Base-by-base conservation (phyloP, 768 basidiomycete species). In the Artomyces pyxidatus region DNA sequence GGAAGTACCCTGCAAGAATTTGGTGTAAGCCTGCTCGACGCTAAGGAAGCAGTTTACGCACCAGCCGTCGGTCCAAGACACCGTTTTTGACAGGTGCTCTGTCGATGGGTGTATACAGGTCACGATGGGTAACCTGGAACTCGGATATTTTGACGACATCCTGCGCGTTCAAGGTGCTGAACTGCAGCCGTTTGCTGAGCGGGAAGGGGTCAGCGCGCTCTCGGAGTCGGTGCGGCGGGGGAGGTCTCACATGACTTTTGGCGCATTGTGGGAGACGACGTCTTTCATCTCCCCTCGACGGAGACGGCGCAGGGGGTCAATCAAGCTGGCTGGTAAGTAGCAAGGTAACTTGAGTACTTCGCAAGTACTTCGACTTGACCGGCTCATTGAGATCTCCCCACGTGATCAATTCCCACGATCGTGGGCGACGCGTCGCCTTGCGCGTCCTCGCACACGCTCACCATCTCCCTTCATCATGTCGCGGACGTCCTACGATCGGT, bases 81-180 rank as follows among this genome's bases (percentile, higher is more conserved):
- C 96, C 95, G 73, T 93, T 80, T 57, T 83, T 85, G 23, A 91
- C 90, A 0, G 94, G 95, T 2, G 84, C 70, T 51, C 93, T 78
- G 60, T 90, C 88, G 19, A 76, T 79, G 11, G 82, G 74, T 10
- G 87, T 88, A 66, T 99, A 98, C 30, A 98, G 71, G 65, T 96
- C 93, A 22, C 89, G 77, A 63, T 89, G 85, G 16, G 89, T 93
- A 57, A 96, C 88, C 68, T 99, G 91, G 59, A 95, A 96, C 66
- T 99, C 95, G 8, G 96, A 88, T 49, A 97, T 78, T 62, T 85
- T 87, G 58, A 98, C 96, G 4, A 95, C 88, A 62, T 98, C 94
- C 66, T 97, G 93, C 25, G 90, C 85, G 65, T 85, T 89, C 58
- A 99, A 74, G 44, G 95, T 78, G 64, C 88, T 88, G 68, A 98